Conservation (phyloP, 306 rosid genomes). For the Vigna nakashimae region DNA sequence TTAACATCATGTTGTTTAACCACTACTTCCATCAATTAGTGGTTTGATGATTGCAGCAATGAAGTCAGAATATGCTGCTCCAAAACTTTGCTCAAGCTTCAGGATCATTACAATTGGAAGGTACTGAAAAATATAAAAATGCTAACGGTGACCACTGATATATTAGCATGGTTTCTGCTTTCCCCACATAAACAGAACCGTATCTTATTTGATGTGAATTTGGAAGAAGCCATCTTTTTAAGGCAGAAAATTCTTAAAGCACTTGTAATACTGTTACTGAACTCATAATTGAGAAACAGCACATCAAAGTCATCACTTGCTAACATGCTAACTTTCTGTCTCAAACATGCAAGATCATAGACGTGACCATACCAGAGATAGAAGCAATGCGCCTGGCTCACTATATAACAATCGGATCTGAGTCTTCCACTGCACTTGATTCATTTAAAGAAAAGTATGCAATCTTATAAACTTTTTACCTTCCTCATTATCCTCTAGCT, state of each 20-base stretch:
- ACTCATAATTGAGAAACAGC: not conserved
- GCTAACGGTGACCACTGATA: conserved; percentile 14
- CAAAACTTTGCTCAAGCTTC: conserved; percentile 69
- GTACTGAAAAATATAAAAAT: conserved; percentile 48
- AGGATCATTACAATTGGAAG: conserved; percentile 79
- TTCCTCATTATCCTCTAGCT: conserved; percentile 34
- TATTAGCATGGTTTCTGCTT: conserved; percentile 29
- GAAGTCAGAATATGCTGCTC: conserved; percentile 79
- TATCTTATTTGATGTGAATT: conserved; percentile 9
- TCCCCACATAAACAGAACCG: not conserved
- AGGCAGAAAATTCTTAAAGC: not conserved
- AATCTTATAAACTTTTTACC: conserved; percentile 29
- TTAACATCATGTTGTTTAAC: conserved; percentile 52
- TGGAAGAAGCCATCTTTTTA: conserved; percentile 23
- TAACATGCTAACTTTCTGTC: conserved; percentile 33
- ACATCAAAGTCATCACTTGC: not conserved
- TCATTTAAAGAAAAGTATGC: conserved; percentile 65
- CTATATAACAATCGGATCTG: conserved; percentile 84
- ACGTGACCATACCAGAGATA: conserved; percentile 93
- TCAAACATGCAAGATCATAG: conserved; percentile 60
- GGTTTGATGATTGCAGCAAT: conserved; percentile 93
- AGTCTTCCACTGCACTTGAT: conserved; percentile 69
- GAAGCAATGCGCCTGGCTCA: conserved; percentile 97
- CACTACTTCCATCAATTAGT: conserved; percentile 78
- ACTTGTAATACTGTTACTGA: not conserved